These are phyloP conservation scores for Starmerella apicola DNA, from an alignment of 805 yeast species.

Conservation along the genomic window DNA sequence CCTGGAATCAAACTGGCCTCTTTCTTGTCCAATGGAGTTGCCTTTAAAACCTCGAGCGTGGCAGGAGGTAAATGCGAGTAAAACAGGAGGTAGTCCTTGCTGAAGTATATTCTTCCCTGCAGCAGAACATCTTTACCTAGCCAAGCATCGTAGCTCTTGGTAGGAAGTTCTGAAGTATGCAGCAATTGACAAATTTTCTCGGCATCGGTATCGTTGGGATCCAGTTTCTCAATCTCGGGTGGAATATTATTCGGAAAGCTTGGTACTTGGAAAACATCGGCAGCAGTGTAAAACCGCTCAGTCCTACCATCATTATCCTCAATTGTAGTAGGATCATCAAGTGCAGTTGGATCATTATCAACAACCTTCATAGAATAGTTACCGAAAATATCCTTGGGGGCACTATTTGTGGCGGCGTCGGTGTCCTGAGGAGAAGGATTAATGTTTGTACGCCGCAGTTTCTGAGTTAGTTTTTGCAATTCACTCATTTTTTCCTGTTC, in stretches of 20 bases:
- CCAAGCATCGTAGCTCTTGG: constrained; percentile 35
- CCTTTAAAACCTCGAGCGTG: constrained; percentile 31
- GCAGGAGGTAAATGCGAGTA: constrained; percentile 65
- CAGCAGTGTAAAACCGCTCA: background rate
- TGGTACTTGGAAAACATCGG: background rate
- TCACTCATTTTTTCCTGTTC: no score
- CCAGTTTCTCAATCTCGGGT: background rate
- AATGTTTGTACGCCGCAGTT: no score
- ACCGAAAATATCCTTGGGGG: no score
- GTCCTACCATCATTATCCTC: no score
- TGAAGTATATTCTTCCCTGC: constrained; percentile 75
- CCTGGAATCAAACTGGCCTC: constrained; percentile 25
- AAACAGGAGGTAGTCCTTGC: constrained; percentile 51
- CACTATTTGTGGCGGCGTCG: no score
- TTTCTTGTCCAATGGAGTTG: constrained; percentile 39
- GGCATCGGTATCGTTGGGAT: background rate
- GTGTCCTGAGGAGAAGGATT: no score
- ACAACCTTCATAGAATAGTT: no score
- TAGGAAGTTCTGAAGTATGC: background rate
- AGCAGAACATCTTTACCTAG: constrained; percentile 65
- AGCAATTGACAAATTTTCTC: background rate
- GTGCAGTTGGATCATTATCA: no score
- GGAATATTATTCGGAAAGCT: no score
- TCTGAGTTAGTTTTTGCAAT: no score
- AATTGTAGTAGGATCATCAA: no score